Evolutionary conservation across 345 rosid species (phyloP).

Genomic region (Brassica rapa): DNA sequence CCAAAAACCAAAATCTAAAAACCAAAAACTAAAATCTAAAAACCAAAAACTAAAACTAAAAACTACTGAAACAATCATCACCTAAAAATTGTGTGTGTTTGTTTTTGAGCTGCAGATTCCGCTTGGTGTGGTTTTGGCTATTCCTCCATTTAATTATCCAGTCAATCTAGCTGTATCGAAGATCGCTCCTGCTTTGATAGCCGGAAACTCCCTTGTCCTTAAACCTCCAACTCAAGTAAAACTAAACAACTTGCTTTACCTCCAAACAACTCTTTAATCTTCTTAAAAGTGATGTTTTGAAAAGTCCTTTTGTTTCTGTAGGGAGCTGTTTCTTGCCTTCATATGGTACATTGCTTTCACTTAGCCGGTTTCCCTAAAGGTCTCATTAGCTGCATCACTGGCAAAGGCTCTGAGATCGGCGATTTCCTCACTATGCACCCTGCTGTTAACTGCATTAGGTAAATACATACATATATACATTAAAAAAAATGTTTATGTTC

Average conservation of each 20-base stretch:
- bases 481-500: background rate
- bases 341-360: conserved; percentile 98
- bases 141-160: conserved; percentile 98
- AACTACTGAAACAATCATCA: too few species aligned
- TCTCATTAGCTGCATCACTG: conserved; percentile 86
- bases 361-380: conserved; percentile 98
- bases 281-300: background rate
- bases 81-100: background rate
- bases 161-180: conserved; percentile 97
- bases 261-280: background rate
- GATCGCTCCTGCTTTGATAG: conserved; percentile 89
- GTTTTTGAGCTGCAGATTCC: conserved; percentile 58
- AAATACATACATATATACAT: conserved; percentile 45
- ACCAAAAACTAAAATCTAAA: too few species aligned
- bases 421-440: conserved; percentile 94
- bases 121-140: conserved; percentile 86
- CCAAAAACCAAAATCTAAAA: too few species aligned
- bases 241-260: background rate
- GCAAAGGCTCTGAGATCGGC: conserved; percentile 97
- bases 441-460: too few species aligned
- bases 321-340: conserved; percentile 98
- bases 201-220: conserved; percentile 94
- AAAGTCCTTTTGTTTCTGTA: conserved; percentile 21
- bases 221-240: conserved; percentile 99
- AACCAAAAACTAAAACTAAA: too few species aligned